Base-by-base conservation (phyloP, 345 rosid genomes). In the Pugionium dolabratum region DNA sequence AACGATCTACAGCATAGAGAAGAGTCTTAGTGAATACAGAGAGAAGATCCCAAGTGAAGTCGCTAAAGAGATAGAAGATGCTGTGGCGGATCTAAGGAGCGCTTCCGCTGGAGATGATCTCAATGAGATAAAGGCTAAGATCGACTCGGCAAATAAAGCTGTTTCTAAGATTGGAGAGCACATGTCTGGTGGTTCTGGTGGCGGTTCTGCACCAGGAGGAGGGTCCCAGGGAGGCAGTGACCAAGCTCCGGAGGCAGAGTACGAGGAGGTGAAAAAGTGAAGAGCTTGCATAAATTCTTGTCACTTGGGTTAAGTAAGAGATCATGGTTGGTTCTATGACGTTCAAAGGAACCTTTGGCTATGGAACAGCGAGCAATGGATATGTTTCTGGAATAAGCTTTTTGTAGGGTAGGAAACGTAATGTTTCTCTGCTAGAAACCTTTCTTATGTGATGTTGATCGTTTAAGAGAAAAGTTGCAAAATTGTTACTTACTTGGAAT, bases 161-260 rank as follows among this genome's bases (percentile, higher is more conserved):
- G 87, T 85, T 7, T 85, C 97, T 0, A 88, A 91, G 90, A 88
- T 91, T 8, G 97, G 91, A 45, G 81, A 91, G 69, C 97, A 88
- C 68, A 85, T 91, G 91, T 53, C 84, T 1, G 85, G 87, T 18
- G 83, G 7, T 37, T 37, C 41, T 37, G 41, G 41, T 37, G 41
- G 7, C 5, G 74, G 77, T 8, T 46, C 85, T 31, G 66, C 81
- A 28, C 64, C 91, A 2, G 89, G 84, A 41, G 93, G 89, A 36
- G 86, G 88, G 8, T 62, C 84, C 6, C 79, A 79, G 56, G 91
- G 91, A 53, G 93, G 96, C 29, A 88, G 84, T 9, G 94, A 91
- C 2, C 85, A 82, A 75, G 54, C 97, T 35, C 78, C 84, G 0
- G 98, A 91, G 68, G 96, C 96, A 0, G 98, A 91, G 43, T 91